phyloP scores from a whole-genome alignment of 2,329 filamentous ascomycete genomes.

The Verticillium longisporum region DNA sequence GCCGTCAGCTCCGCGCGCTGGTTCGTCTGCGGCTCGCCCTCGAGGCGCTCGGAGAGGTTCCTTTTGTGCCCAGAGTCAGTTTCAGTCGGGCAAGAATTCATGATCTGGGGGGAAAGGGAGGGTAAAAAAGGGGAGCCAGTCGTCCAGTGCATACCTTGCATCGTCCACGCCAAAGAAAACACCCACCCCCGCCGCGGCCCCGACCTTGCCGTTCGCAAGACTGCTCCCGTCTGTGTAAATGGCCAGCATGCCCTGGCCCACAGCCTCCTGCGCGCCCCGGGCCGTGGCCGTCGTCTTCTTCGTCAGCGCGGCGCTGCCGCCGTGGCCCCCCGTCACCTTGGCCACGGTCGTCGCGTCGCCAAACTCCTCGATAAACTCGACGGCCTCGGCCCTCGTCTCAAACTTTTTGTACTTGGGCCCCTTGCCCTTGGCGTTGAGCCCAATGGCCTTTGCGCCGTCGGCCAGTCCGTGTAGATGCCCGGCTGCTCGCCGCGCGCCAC shows the following conservation, averaged over 20 bases:
- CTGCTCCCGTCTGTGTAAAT: conserved; percentile 61
- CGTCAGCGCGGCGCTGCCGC: conserved; percentile 9
- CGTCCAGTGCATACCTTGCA: conserved; percentile 33
- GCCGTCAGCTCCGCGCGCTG: conserved; percentile 93
- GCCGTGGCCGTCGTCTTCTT: conserved; percentile 17
- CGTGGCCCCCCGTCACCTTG: conserved; percentile 4
- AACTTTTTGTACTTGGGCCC: conserved; percentile 67
- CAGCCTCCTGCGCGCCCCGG: conserved; percentile 27
- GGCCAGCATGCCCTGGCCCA: conserved; percentile 22
- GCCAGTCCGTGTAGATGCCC: conserved; percentile 60
- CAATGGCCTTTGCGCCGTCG: conserved; percentile 64
- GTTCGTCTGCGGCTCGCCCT: conserved; percentile 76
- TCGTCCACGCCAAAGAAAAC: conserved; percentile 57
- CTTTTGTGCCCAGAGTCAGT: conserved; percentile 21
- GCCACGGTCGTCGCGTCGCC: conserved; percentile 37
- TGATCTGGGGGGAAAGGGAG: not conserved
- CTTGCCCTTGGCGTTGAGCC: conserved; percentile 50
- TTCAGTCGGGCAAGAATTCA: not conserved
- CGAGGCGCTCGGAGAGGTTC: conserved; percentile 69
- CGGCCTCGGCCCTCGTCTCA: conserved; percentile 61
- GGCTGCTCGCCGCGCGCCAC: conserved; percentile 52
- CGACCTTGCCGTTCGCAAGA: conserved; percentile 47
- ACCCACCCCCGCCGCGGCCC: conserved; percentile 53
- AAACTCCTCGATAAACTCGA: conserved; percentile 60
- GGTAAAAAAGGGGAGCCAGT: no score